phyloP scores from a whole-genome alignment of 257 asterid genomes.

The Nicotiana tomentosiformis region DNA sequence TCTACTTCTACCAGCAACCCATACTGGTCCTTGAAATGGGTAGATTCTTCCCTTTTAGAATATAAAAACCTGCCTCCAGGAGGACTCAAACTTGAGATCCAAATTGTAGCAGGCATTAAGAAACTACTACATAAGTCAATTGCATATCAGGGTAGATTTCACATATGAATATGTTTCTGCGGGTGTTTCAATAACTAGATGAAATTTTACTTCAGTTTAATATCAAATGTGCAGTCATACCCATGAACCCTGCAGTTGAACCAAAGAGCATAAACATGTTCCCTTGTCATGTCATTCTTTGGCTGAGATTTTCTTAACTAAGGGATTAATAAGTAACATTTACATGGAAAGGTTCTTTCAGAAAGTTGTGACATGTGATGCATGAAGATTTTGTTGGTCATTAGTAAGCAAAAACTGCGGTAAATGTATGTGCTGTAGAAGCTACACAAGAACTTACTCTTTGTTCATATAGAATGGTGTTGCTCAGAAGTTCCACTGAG shows the following conservation, averaged over 20 bases:
- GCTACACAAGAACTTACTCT: constrained; percentile 43
- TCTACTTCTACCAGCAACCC: constrained; percentile 8
- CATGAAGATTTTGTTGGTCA: not conserved
- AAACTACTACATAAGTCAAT: not conserved
- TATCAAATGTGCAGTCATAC: not conserved
- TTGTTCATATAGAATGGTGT: constrained; percentile 63
- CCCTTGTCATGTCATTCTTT: not conserved
- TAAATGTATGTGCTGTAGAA: constrained; percentile 5
- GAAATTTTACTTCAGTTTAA: constrained; percentile 1
- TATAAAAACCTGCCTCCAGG: not conserved
- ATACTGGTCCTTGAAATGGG: not conserved
- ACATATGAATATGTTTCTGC: not conserved
- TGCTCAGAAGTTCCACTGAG: constrained; percentile 60
- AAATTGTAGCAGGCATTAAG: not conserved
- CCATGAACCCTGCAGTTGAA: not conserved
- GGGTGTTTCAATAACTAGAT: not conserved
- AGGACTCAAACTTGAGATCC: not conserved
- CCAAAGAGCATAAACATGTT: not conserved
- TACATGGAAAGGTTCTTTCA: not conserved
- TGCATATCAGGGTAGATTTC: constrained; percentile 5
- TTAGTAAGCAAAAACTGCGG: not conserved
- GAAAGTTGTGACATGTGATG: constrained; percentile 7
- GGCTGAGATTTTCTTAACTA: not conserved
- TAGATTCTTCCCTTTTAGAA: not conserved
- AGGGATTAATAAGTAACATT: not conserved